Evolutionary conservation across 495 filamentous ascomycete species (phyloP).

Genomic region (Venustampulla echinocandica): DNA sequence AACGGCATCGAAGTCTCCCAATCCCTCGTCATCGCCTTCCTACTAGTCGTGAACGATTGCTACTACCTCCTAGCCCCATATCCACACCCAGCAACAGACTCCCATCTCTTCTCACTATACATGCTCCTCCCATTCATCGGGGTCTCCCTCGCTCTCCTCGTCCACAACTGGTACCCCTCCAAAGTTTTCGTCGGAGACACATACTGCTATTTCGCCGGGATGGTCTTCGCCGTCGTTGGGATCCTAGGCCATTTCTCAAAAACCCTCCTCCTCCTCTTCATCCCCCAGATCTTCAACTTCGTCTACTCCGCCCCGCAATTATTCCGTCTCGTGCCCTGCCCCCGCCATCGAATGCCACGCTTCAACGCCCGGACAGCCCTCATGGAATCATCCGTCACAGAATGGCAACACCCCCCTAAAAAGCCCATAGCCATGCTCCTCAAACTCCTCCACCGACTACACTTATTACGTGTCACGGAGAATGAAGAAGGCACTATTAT

Average conservation of each 20-base stretch:
- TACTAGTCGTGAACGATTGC: slow-evolving; percentile 76
- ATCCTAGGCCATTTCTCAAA: slow-evolving; percentile 98
- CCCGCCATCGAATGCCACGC: slow-evolving; percentile 78
- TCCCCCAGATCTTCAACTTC: slow-evolving; percentile 96
- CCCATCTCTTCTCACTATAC: slow-evolving; percentile 91
- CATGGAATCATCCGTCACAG: slow-evolving; percentile 73
- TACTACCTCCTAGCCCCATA: slow-evolving; percentile 72
- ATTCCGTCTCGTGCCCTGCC: slow-evolving; percentile 81
- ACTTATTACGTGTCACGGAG: slow-evolving; percentile 52
- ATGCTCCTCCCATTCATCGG: slow-evolving; percentile 90
- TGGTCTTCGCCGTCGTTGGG: slow-evolving; percentile 95
- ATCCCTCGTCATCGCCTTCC: slow-evolving; percentile 78
- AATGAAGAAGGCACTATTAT: slow-evolving; percentile 61
- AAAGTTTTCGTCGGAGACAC: slow-evolving; percentile 96
- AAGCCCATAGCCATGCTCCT: slow-evolving; percentile 50
- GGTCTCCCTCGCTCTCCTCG: slow-evolving; percentile 76
- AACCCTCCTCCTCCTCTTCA: slow-evolving; percentile 80
- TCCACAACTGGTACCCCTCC: slow-evolving; percentile 94
- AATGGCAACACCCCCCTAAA: slow-evolving; percentile 67
- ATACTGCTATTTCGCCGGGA: slow-evolving; percentile 98
- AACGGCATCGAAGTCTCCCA: slow-evolving; percentile 97
- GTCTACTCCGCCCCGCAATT: slow-evolving; percentile 87
- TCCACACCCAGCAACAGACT: slow-evolving; percentile 89
- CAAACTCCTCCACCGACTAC: slow-evolving; percentile 53
- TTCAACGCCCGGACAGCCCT: slow-evolving; percentile 79